Evolutionary conservation across 176 grass and related monocot species (phyloP), one percentile per base, ranked within the genome.

Genomic region (Bonia amplexicaulis): DNA sequence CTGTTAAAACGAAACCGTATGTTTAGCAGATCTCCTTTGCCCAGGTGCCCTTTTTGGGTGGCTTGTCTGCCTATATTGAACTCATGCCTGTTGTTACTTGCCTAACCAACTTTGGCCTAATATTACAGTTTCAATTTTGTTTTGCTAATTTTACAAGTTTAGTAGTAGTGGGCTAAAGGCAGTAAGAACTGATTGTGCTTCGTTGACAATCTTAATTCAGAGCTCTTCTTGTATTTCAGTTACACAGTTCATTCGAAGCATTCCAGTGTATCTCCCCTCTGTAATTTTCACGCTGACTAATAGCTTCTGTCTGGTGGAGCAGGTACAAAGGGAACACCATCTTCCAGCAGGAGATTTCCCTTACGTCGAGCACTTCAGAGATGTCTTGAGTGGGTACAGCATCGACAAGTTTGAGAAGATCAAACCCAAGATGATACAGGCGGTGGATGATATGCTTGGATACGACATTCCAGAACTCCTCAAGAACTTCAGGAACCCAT

Each of bases 341-440:
- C 90, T 99, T 27, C 91, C 96, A 1, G 73, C 79, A 2, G 93
- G 96, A 45, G 96, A 99, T 87, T 99, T 99, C 76, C 96, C 96
- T 55, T 79, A 94, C 5, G 90, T 99, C 1, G 93, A 99, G 0
- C 96, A 91, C 82, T 99, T 96, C 78, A 99, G 72, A 88, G 96
- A 96, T 58, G 91, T 94, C 33, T 80, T 96, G 78, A 73, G 86
- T 1, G 90, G 91, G 19, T 99, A 99, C 63, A 99, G 84, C 78
- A 94, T 99, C 1, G 93, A 99, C 78, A 99, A 85, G 77, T 99
- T 99, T 69, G 93, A 96, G 91, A 99, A 88, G 82, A 78, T 99
- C n/a, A 99, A 99, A 77, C 93, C 93, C 7, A 99, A 99, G 83
- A 92, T 99, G 96, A 63, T 94, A 59, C 91, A 98, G 70, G 85